These are phyloP conservation scores for Vigna radiata DNA, from an alignment of 306 rosid genomes.

Conservation along the genomic window DNA sequence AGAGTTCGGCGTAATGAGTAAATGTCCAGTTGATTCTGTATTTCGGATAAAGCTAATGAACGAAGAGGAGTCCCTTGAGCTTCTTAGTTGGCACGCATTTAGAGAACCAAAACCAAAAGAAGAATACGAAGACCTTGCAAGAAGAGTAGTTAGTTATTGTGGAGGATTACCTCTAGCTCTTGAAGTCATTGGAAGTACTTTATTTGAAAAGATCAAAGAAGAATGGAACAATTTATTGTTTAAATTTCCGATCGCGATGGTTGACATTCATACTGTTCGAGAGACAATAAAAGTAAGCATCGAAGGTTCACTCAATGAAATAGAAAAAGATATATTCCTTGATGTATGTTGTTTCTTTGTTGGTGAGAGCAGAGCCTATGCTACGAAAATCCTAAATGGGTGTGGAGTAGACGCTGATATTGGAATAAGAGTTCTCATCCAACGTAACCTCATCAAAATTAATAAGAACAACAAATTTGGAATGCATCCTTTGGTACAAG, in stretches of 20 bases:
- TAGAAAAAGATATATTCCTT: constrained; percentile 40
- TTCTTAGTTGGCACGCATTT: neutral
- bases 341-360: constrained; percentile 49
- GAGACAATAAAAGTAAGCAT: no score
- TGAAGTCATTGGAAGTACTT: neutral
- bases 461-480: constrained; percentile 5
- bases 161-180: neutral
- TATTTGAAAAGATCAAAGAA: neutral
- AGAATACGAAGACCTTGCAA: neutral
- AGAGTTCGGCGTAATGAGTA: no score
- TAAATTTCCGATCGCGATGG: no score
- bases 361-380: constrained; percentile 27
- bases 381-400: constrained; percentile 31
- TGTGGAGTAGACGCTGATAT: constrained; percentile 41
- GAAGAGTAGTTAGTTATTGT: neutral
- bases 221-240: neutral
- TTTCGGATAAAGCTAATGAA: no score
- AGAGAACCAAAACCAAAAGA: neutral
- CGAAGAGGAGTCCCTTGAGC: neutral
- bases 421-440: constrained; percentile 35
- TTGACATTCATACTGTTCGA: no score
- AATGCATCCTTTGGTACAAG: constrained; percentile 33
- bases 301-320: no score
- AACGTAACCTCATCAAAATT: constrained; percentile 38
- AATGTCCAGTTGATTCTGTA: no score